Conservation (phyloP, 768 basidiomycete species). For the Lactarius pseudohatsudake region DNA sequence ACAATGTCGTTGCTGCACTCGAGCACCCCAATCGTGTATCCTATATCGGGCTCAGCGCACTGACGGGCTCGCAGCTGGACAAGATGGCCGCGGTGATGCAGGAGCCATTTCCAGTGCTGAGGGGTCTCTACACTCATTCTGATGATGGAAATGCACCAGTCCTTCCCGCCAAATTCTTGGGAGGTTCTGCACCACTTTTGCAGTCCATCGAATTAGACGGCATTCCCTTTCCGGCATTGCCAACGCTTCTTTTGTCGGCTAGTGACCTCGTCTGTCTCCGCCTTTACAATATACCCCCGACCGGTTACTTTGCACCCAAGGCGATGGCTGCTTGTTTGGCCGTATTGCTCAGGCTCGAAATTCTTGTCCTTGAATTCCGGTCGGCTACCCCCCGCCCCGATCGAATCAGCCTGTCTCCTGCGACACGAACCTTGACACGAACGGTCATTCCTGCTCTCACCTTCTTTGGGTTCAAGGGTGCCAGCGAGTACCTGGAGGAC, state of each 20-base stretch:
- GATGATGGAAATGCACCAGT: background rate
- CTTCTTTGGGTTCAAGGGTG: background rate
- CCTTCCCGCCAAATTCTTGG: background rate
- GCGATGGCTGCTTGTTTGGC: background rate
- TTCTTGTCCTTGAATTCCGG: background rate
- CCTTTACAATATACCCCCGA: background rate
- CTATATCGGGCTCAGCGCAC: background rate
- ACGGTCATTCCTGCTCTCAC: background rate
- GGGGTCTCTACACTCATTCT: background rate
- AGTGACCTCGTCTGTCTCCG: background rate
- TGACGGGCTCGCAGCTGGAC: background rate
- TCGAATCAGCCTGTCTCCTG: background rate
- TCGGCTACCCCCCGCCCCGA: background rate
- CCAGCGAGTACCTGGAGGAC: background rate
- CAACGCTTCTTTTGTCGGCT: background rate
- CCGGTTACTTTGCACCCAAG: background rate
- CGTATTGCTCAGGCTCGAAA: background rate
- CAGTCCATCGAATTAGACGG: rapidly evolving
- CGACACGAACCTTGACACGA: background rate
- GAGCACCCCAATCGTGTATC: background rate
- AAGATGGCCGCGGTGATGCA: background rate
- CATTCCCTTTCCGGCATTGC: background rate
- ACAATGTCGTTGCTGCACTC: background rate
- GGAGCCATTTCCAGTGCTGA: background rate
- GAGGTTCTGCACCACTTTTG: background rate